A percentile compares a stretch with the other conserved stretches of the same genome.
Conservation (phyloP, 129 eudicot species). For the carrot (Daucus carota) region DH1_v3.0 NC_030381.2:31047001-31047500, state of each 20-base stretch:
- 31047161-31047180: conserved; percentile 83
- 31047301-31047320: too few species aligned
- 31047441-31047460: too few species aligned
- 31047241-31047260: conserved; percentile 97
- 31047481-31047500: too few species aligned
- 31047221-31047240: conserved; percentile 91
- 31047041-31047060: not conserved
- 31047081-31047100: not conserved
- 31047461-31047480: too few species aligned
- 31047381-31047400: too few species aligned
- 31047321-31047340: too few species aligned
- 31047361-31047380: too few species aligned
- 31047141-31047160: conserved; percentile 2
- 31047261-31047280: conserved; percentile 64
- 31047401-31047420: too few species aligned
- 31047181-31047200: conserved; percentile 93
- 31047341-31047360: too few species aligned
- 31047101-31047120: not conserved
- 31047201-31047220: conserved; percentile 98
- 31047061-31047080: not conserved
- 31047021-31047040: not conserved
- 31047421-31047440: too few species aligned
- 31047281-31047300: too few species aligned
- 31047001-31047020: not conserved
- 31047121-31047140: not conserved